Evolutionary conservation across 306 rosid species (phyloP), one percentile per base, ranked within the genome.

Genomic region (Casuarina cunninghamiana): DNA sequence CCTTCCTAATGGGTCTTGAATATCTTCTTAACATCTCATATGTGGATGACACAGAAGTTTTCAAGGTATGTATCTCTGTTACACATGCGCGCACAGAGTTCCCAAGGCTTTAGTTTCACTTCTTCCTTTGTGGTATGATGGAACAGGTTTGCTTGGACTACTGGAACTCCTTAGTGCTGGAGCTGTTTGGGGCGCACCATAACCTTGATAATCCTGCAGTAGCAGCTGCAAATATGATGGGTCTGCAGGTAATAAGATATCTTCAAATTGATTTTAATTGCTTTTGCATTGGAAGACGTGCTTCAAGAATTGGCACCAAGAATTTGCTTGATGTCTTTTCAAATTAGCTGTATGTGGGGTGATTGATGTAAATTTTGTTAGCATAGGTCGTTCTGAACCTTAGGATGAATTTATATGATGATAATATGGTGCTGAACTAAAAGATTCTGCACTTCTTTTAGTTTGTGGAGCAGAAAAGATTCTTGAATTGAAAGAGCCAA

Each of bases 1-100:
- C 87, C 38, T 86, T 96, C 88, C 86, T 93, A 6, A 42, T 86
- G 94, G 99, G 99, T 75, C 97, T 96, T 69, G 98, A 96, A 87
- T 96, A 96, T 87, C 93, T 96, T 62, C 90, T 89, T 73, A 93
- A 86, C 90, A 96, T 96, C 73, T 96, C 99, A 37, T 96, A 90
- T 57, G 99, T 96, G 46, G 99, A 93, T 45, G 99, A 96, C 79
- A 96, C 97, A 0, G 99, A 96, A 83, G 99, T 96, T 76, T 96
- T 96, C 69, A 96, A 96, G 99, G 99, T 92, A 81, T 67, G 60
- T 19, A 5, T 17, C 11, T 53, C 54, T 62, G 37, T 75, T 74
- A 60, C 11, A 2, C 53, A 0, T 2, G 2, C 35, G 7, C 2
- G 39, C 5, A 44, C 45, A 17, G 44, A 32, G 53, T 72, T 55